Evolutionary conservation across 1,139 yeast species (phyloP), one percentile per base, ranked within the genome.

Genomic region (Protomyces arabidopsidicola): DNA sequence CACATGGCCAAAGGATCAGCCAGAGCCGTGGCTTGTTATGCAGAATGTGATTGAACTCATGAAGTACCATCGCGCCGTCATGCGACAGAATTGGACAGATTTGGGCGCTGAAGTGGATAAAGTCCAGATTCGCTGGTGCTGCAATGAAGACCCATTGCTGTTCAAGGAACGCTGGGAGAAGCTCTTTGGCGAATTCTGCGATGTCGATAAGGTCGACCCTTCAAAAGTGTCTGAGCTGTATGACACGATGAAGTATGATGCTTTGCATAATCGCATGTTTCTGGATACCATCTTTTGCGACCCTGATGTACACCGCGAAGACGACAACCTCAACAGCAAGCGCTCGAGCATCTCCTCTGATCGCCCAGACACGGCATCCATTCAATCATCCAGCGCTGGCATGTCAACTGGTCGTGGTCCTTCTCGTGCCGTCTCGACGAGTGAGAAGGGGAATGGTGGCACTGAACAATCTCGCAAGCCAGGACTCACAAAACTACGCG

Each of bases 1-100:
- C 75, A 89, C 98, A 0, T 95, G 99, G 99, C 98, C 99, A 1
- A 90, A 95, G 16, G 90, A 90, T 72, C 90, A 93, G 88, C 98
- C 98, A 0, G 95, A 93, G 73, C 99, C 99, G 0, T 91, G 90
- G 74, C 84, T 86, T 60, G 98, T 95, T 10, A 87, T 95, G 70
- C 88, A 89, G 71, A 80, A 97, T 67, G 98, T 95, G 38, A 96
- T 95, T 58, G 97, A 90, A 72, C 80, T 95, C 71, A 93, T 95
- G 98, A 90, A 87, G 74, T 91, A 88, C 75, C 98, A 93, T 72
- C 86, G 85, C 63, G 83, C 82, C 70, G 85, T 95, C 56, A 85
- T 95, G 93, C 87, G 86, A 63, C 83, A 86, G 75, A 93, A 93
- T 73, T 91, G 87, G 70, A 81, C 80, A 53, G 60, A 52, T 3